A percentile compares a stretch with the other conserved stretches of the same genome.
Conservation (phyloP, 2,329 filamentous ascomycete genomes). For the Colletotrichum echinochloae region DNA sequence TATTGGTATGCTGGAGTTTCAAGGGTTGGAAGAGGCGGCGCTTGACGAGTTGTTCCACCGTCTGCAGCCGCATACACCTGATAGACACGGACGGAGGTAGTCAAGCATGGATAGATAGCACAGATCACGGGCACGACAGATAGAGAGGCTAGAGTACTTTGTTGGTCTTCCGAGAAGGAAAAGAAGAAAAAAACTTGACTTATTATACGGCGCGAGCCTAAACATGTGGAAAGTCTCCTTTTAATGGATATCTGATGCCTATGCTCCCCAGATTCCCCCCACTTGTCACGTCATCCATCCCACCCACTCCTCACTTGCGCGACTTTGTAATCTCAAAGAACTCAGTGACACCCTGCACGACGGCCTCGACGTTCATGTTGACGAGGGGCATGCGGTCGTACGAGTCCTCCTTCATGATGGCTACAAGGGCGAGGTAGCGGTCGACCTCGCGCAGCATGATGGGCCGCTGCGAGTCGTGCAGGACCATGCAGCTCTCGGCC, state of each 20-base stretch:
- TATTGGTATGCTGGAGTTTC: conserved; percentile 15
- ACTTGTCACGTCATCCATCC: neutral
- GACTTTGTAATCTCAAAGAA: conserved; percentile 81
- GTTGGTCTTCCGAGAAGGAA: neutral
- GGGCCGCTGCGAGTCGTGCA: conserved; percentile 72
- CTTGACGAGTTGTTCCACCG: conserved; percentile 30
- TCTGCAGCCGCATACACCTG: neutral
- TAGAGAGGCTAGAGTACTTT: neutral
- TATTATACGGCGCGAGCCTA: neutral
- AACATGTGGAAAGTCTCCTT: neutral
- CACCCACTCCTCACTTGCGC: conserved; percentile 50
- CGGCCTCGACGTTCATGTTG: conserved; percentile 87
- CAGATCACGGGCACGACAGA: neutral
- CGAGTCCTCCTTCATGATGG: conserved; percentile 87
- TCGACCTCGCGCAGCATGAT: conserved; percentile 78
- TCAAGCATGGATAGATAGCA: neutral
- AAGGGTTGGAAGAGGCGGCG: conserved; percentile 1
- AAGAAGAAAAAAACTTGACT: neutral
- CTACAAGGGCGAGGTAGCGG: conserved; percentile 82
- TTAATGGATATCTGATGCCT: neutral
- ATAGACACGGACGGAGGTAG: neutral
- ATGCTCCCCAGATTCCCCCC: neutral
- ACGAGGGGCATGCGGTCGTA: conserved; percentile 87
- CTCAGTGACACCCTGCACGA: conserved; percentile 81
- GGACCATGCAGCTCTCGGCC: conserved; percentile 75